These are phyloP conservation scores for Phylloporus arenicola DNA, from an alignment of 768 basidiomycete species.

Conservation along the genomic window DNA sequence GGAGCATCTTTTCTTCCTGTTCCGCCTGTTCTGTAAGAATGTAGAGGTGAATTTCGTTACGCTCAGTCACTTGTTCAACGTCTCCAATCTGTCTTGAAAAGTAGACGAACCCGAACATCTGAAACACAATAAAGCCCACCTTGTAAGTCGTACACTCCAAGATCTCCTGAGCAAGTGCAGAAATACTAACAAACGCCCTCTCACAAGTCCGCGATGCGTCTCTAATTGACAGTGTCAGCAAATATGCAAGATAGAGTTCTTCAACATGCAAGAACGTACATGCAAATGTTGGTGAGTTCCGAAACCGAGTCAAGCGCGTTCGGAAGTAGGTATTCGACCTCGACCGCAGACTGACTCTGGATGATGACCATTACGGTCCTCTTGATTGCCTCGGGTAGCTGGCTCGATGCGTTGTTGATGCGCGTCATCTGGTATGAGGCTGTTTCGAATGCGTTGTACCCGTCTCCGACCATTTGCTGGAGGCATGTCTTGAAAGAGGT, in stretches of 20 bases:
- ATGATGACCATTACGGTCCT: slow-evolving; percentile 12
- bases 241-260: background rate
- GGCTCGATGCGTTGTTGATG: slow-evolving; percentile 16
- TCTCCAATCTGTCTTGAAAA: slow-evolving; percentile 3
- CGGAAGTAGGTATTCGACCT: slow-evolving; percentile 14
- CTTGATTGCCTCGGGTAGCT: slow-evolving; percentile 15
- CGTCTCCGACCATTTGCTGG: slow-evolving; percentile 20
- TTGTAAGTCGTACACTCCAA: slow-evolving; percentile 18
- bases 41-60: slow-evolving; percentile 13
- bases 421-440: slow-evolving; percentile 18
- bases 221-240: background rate
- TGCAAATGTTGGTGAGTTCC: slow-evolving; percentile 15
- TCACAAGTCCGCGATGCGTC: slow-evolving; percentile 15
- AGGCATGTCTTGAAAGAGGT: slow-evolving; percentile 20
- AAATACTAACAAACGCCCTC: slow-evolving; percentile 10
- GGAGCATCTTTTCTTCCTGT: slow-evolving; percentile 11
- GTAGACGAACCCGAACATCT: background rate
- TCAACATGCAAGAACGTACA: slow-evolving; percentile 1
- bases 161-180: slow-evolving; percentile 16
- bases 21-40: slow-evolving; percentile 11
- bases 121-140: background rate
- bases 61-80: slow-evolving; percentile 8
- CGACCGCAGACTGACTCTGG: slow-evolving; percentile 6
- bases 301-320: slow-evolving; percentile 16
- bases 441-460: slow-evolving; percentile 18